Percentiles rank a stretch among this genome's conserved stretches.
phyloP scores from a whole-genome alignment of 768 basidiomycete species.

The Boletus insuetus region DNA sequence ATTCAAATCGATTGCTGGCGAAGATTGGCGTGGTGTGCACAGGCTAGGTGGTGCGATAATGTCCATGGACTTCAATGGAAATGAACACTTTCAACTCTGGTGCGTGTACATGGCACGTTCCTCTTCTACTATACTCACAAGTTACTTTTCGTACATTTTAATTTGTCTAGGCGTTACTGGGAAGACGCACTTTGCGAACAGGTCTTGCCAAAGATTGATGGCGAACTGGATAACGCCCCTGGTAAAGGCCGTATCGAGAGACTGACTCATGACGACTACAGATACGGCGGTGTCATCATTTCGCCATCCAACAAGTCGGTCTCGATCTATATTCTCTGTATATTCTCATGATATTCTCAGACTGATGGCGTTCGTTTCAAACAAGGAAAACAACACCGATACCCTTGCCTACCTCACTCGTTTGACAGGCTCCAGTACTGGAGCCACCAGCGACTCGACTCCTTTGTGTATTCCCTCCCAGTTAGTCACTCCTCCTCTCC shows the following conservation, averaged over 20 bases:
- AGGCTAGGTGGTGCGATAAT: conserved; percentile 37
- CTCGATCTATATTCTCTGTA: neutral
- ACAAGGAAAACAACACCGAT: conserved; percentile 40
- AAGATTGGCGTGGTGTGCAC: conserved; percentile 41
- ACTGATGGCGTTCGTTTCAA: conserved; percentile 39
- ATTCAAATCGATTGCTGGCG: conserved; percentile 34
- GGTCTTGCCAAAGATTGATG: conserved; percentile 33
- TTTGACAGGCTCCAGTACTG: conserved; percentile 32
- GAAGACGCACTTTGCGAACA: conserved; percentile 31
- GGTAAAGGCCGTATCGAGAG: conserved; percentile 41
- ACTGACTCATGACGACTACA: conserved; percentile 38
- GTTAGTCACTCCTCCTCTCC: conserved; percentile 33
- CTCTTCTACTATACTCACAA: too few relatives aligned
- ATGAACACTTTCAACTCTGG: conserved; percentile 43
- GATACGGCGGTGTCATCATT: conserved; percentile 28
- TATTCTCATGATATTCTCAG: conserved; percentile 18
- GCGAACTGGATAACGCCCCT: conserved; percentile 39
- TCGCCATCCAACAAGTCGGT: conserved; percentile 39
- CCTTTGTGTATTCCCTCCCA: conserved; percentile 33
- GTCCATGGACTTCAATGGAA: conserved; percentile 41
- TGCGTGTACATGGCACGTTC: conserved; percentile 7
- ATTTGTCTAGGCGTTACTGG: conserved; percentile 39
- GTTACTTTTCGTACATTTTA: too few relatives aligned
- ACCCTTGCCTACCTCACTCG: conserved; percentile 36
- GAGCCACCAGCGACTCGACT: conserved; percentile 25